phyloP scores from a whole-genome alignment of 352 stramenopile genomes.

The Globisporangium emineosum region DNA sequence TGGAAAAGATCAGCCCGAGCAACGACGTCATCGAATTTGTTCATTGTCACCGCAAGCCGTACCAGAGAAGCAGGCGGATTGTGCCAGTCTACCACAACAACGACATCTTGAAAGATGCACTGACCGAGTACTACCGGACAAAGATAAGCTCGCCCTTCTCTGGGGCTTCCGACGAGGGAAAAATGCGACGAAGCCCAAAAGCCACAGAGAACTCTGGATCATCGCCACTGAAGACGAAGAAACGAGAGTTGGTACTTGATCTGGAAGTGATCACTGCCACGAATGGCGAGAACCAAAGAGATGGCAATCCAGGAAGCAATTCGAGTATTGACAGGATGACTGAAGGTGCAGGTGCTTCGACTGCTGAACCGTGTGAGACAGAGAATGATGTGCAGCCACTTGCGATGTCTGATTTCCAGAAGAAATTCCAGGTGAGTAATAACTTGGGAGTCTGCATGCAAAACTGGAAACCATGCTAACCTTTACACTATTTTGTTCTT shows the following conservation, averaged over 20 bases:
- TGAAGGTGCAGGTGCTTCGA: slow-evolving; percentile 11
- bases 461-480: not conserved
- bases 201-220: slow-evolving; percentile 4
- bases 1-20: slow-evolving; percentile 54
- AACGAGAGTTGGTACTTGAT: slow-evolving; percentile 8
- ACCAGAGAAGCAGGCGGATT: slow-evolving; percentile 43
- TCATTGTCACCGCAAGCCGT: slow-evolving; percentile 37
- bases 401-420: slow-evolving; percentile 70
- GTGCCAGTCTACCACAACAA: slow-evolving; percentile 44
- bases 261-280: slow-evolving; percentile 12
- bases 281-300: not conserved
- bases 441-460: not conserved
- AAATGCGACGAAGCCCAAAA: slow-evolving; percentile 12
- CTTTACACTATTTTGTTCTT: not conserved
- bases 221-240: slow-evolving; percentile 10
- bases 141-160: slow-evolving; percentile 19
- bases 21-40: slow-evolving; percentile 72
- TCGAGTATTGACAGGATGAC: slow-evolving; percentile 3
- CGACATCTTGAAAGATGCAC: slow-evolving; percentile 48
- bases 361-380: slow-evolving; percentile 14
- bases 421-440: slow-evolving; percentile 69
- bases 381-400: slow-evolving; percentile 45
- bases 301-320: not conserved
- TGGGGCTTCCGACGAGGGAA: slow-evolving; percentile 9
- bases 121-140: slow-evolving; percentile 41